phyloP scores from a whole-genome alignment of 1,284 basidiomycete species.

The Tylopilus sp. region DNA sequence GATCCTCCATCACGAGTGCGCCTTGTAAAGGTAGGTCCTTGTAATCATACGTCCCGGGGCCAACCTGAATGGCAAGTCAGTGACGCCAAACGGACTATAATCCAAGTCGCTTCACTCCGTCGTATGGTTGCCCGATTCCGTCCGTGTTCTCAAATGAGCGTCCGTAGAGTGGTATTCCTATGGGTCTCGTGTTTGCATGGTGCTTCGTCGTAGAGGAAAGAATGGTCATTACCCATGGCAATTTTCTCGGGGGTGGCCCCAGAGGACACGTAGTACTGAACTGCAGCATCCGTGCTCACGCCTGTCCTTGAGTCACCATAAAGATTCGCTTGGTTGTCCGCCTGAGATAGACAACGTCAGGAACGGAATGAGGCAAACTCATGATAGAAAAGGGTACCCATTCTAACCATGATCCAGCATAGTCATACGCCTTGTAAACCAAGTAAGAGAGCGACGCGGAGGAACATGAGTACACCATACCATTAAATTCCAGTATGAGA shows the following conservation, averaged over 20 bases:
- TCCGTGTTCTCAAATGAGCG: slow-evolving; percentile 84
- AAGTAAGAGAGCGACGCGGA: slow-evolving; percentile 13
- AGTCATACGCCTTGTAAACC: slow-evolving; percentile 75
- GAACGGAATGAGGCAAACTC: neutral
- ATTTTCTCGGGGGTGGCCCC: slow-evolving; percentile 84
- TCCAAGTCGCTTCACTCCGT: slow-evolving; percentile 60
- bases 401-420: slow-evolving; percentile 76
- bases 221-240: slow-evolving; percentile 68
- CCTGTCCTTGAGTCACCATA: slow-evolving; percentile 72
- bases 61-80: slow-evolving; percentile 61
- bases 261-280: slow-evolving; percentile 71
- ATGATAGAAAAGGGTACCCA: slow-evolving; percentile 44
- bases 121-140: slow-evolving; percentile 82
- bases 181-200: neutral
- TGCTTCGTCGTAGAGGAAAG: neutral
- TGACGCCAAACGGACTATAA: neutral
- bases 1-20: slow-evolving; percentile 77
- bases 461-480: slow-evolving; percentile 48
- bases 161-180: slow-evolving; percentile 88
- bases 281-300: slow-evolving; percentile 78
- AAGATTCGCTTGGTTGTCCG: slow-evolving; percentile 88
- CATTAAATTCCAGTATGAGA: slow-evolving; percentile 95
- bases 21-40: slow-evolving; percentile 77
- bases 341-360: slow-evolving; percentile 37
- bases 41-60: slow-evolving; percentile 84